phyloP scores from a whole-genome alignment of 2,329 filamentous ascomycete species.

The Cordyceps javanica region DNA sequence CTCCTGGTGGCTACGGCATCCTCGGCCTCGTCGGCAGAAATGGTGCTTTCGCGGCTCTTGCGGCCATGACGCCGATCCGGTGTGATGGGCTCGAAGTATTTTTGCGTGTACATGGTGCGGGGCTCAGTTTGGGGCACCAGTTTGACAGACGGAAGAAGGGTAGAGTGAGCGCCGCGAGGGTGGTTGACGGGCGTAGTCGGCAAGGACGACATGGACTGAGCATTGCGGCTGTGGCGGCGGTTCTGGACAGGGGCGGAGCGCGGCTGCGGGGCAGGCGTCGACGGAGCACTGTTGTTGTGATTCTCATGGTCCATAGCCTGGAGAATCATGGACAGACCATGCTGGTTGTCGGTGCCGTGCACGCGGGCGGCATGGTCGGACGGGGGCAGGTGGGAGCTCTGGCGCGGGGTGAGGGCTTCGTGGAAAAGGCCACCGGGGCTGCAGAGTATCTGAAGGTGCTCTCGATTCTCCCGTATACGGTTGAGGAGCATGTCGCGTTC shows the following conservation, averaged over 20 bases:
- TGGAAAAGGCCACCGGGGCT: conserved; percentile 66
- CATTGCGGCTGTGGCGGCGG: conserved; percentile 64
- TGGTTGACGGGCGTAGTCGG: conserved; percentile 66
- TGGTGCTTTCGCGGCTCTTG: conserved; percentile 78
- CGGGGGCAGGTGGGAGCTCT: conserved; percentile 36
- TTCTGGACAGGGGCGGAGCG: conserved; percentile 42
- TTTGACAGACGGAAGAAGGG: conserved; percentile 56
- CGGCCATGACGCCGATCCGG: conserved; percentile 42
- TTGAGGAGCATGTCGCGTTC: conserved; percentile 72
- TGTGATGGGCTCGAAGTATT: conserved; percentile 39
- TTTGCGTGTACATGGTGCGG: conserved; percentile 35
- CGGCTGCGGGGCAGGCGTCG: conserved; percentile 53
- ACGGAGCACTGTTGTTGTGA: conserved; percentile 61
- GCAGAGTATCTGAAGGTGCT: conserved; percentile 75
- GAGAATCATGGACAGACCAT: conserved; percentile 72
- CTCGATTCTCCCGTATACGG: conserved; percentile 82
- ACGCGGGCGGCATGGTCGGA: conserved; percentile 41
- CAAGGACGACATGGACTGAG: conserved; percentile 79
- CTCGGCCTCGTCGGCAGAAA: conserved; percentile 61
- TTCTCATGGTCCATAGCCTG: conserved; percentile 71
- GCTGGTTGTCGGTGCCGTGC: conserved; percentile 45
- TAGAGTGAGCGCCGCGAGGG: conserved; percentile 40
- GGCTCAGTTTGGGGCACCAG: conserved; percentile 56
- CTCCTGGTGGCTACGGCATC: conserved; percentile 39
- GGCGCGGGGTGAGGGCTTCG: conserved; percentile 53